Conservation (phyloP, 495 filamentous ascomycete species). For the Chaetomium tenue region DNA sequence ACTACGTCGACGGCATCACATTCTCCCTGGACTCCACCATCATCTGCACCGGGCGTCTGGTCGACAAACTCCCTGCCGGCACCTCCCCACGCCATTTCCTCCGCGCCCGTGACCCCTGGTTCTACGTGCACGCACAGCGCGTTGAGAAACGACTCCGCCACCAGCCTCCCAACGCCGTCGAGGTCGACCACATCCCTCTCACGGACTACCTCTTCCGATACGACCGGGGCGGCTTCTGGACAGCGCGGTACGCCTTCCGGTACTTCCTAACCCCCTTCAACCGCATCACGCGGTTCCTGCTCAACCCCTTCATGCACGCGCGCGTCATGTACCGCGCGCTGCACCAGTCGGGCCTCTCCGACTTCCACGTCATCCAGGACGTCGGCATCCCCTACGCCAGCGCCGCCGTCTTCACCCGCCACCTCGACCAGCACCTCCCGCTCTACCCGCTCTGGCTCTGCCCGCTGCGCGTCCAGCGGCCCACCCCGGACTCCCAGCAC, state of each 20-base stretch:
- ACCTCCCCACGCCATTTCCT: slow-evolving; percentile 44
- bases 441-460: slow-evolving; percentile 59
- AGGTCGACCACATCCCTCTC: slow-evolving; percentile 49
- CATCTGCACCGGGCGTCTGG: slow-evolving; percentile 53
- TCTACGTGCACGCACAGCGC: slow-evolving; percentile 48
- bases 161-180: neutral
- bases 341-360: slow-evolving; percentile 49
- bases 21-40: slow-evolving; percentile 53
- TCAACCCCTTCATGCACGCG: slow-evolving; percentile 59
- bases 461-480: slow-evolving; percentile 41
- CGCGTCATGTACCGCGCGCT: slow-evolving; percentile 57
- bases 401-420: slow-evolving; percentile 45
- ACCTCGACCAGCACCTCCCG: slow-evolving; percentile 40
- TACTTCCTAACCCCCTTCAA: slow-evolving; percentile 57
- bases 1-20: slow-evolving; percentile 52
- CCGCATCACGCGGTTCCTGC: slow-evolving; percentile 46
- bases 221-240: slow-evolving; percentile 62
- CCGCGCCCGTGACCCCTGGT: slow-evolving; percentile 53
- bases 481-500: slow-evolving; percentile 26
- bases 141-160: slow-evolving; percentile 7
- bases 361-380: slow-evolving; percentile 54
- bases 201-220: slow-evolving; percentile 59
- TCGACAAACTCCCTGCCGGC: slow-evolving; percentile 38
- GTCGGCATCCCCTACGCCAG: slow-evolving; percentile 48
- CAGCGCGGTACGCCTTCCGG: slow-evolving; percentile 50